A percentile compares a stretch with the other conserved stretches of the same genome.
Evolutionary conservation across 1,284 basidiomycete genomes (phyloP).

Genomic region (Cerrena zonata): DNA sequence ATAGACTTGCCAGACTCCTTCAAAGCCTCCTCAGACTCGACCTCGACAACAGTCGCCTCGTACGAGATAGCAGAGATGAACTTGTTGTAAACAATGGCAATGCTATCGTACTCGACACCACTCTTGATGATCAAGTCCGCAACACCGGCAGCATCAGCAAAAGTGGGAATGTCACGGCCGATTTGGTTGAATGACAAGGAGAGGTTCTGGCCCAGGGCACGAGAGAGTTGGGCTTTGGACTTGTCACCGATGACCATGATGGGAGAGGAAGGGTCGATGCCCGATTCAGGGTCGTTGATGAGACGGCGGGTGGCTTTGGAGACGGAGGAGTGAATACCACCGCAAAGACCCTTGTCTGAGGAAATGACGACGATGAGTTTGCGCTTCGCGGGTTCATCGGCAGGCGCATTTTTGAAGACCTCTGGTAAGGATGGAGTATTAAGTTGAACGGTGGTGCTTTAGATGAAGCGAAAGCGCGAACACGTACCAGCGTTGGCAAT

Average conservation of each 20-base stretch:
- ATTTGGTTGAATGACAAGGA: slow-evolving; percentile 94
- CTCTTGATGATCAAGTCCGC: slow-evolving; percentile 88
- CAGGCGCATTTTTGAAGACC: slow-evolving; percentile 71
- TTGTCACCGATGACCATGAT: slow-evolving; percentile 95
- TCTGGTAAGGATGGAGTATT: slow-evolving; percentile 41
- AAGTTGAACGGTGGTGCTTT: background rate
- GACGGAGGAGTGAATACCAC: slow-evolving; percentile 98
- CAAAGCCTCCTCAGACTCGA: slow-evolving; percentile 78
- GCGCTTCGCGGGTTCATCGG: slow-evolving; percentile 58
- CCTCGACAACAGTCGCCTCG: slow-evolving; percentile 72
- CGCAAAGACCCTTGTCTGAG: slow-evolving; percentile 98
- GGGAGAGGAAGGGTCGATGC: slow-evolving; percentile 58
- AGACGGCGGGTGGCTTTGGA: slow-evolving; percentile 81
- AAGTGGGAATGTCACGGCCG: slow-evolving; percentile 94
- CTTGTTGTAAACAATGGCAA: slow-evolving; percentile 90
- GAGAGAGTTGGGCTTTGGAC: slow-evolving; percentile 87
- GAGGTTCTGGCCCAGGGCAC: slow-evolving; percentile 65
- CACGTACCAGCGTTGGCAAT: slow-evolving; percentile 83
- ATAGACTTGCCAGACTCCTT: slow-evolving; percentile 66
- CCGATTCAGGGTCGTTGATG: slow-evolving; percentile 44
- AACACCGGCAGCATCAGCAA: slow-evolving; percentile 90
- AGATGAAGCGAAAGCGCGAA: slow-evolving; percentile 5
- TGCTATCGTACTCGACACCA: slow-evolving; percentile 83
- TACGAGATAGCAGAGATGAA: slow-evolving; percentile 93
- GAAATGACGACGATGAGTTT: slow-evolving; percentile 91